Evolutionary conservation across 1,139 yeast species (phyloP).

Genomic region (Pichia sp.): DNA sequence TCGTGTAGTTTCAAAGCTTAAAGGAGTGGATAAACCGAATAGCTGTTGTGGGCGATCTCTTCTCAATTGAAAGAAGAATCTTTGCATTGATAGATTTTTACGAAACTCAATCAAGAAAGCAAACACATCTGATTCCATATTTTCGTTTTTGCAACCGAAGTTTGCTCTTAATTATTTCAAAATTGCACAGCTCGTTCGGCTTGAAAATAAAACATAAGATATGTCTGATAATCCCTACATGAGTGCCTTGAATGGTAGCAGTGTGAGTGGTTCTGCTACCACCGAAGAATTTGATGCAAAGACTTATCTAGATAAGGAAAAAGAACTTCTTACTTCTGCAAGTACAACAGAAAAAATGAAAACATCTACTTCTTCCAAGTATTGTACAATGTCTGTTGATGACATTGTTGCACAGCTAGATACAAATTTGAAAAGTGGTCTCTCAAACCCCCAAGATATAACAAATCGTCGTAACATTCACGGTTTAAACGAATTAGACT

Average conservation of each 20-base stretch:
- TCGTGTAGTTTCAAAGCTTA: too few relatives aligned
- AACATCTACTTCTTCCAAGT: slow-evolving; percentile 40
- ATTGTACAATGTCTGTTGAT: slow-evolving; percentile 49
- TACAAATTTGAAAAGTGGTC: slow-evolving; percentile 54
- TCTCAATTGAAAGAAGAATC: too few relatives aligned
- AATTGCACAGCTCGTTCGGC: too few relatives aligned
- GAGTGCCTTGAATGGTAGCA: slow-evolving; percentile 8
- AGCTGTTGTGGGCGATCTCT: too few relatives aligned
- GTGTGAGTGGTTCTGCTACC: slow-evolving; percentile 9
- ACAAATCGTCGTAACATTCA: slow-evolving; percentile 61
- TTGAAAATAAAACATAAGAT: neutral
- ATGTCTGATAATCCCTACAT: slow-evolving; percentile 21
- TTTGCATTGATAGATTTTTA: too few relatives aligned
- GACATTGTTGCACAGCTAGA: slow-evolving; percentile 56
- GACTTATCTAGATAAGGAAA: slow-evolving; percentile 10
- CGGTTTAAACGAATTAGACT: slow-evolving; percentile 67
- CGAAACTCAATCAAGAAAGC: too few relatives aligned
- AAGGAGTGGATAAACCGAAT: too few relatives aligned
- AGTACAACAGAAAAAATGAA: slow-evolving; percentile 17
- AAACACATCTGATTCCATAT: too few relatives aligned
- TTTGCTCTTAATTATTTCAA: too few relatives aligned
- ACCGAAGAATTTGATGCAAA: slow-evolving; percentile 12
- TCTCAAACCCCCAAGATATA: slow-evolving; percentile 62
- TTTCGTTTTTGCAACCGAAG: too few relatives aligned
- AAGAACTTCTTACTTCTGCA: slow-evolving; percentile 13